Base-by-base conservation (phyloP, 768 basidiomycete genomes). In the Polyporus arcularius region DNA sequence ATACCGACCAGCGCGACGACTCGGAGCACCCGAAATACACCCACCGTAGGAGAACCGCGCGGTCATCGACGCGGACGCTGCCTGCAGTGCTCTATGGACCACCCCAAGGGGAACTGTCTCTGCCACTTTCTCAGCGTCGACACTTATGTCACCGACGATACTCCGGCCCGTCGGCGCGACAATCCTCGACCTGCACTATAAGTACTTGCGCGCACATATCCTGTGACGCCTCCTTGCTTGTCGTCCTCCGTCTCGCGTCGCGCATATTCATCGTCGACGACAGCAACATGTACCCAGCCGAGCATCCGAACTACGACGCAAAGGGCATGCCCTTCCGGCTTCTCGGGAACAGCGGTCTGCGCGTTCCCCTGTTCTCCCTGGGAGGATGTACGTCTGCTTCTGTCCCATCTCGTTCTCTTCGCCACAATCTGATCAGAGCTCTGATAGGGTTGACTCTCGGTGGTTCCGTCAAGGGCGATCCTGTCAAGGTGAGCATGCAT, bases 291-390 rank as follows among this genome's bases (percentile, higher is more conserved):
- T 12, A 49, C 9, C 40, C 49, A 49, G 38, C 39, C 48, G 30
- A 45, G 11, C 26, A 52, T 31, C 45, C 50, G 8, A 56, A 62
- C 26, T 85, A 78, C 65, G 76, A 82, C 63, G 71, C 79, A 18
- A 85, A 84, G 70, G 76, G 78, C 65, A 85, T 85, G 83, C 79
- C 75, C 1, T 84, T 84, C 72, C 76, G 85, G 59, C 76, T 84
- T 57, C 76, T 88, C 16, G 87, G 87, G 9, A 73, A 78, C 41
- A 83, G 81, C 61, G 87, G 88, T 21, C 75, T 89, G 41, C 76
- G 86, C 53, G 88, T 90, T 12, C 84, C 87, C 18, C 67, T 87
- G 14, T 85, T 91, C 73, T 85, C 84, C 3, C 78, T 88, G 51
- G 89, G 88, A 63, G 85, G 85, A 74, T 89, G 87, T 84, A 59